Evolutionary conservation across 2,329 filamentous ascomycete species (phyloP).

Genomic region (Lachnellula arida): DNA sequence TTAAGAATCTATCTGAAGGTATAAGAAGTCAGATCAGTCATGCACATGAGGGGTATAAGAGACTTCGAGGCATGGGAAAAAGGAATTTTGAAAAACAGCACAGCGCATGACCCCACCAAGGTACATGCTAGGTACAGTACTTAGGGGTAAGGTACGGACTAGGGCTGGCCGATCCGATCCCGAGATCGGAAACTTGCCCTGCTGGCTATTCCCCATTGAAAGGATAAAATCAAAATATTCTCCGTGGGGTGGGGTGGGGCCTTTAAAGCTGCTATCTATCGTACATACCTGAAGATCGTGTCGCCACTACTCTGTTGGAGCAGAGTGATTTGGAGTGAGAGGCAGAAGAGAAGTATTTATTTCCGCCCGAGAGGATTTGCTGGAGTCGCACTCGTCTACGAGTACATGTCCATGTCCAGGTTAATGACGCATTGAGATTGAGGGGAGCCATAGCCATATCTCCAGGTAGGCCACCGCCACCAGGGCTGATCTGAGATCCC

Average conservation of each 20-base stretch:
- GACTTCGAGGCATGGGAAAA: slow-evolving; percentile 2
- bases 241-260: too few species aligned
- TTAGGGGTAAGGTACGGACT: background rate
- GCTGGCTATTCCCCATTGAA: background rate
- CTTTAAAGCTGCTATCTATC: background rate
- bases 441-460: slow-evolving; percentile 7
- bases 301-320: slow-evolving; percentile 15
- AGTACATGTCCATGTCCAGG: slow-evolving; percentile 1
- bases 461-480: background rate
- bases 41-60: slow-evolving; percentile 15
- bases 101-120: slow-evolving; percentile 22
- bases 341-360: slow-evolving; percentile 5
- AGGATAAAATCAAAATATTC: background rate
- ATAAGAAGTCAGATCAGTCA: slow-evolving; percentile 7
- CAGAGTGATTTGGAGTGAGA: slow-evolving; percentile 8
- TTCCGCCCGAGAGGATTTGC: background rate
- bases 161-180: background rate
- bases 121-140: slow-evolving; percentile 4
- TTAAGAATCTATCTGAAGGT: slow-evolving; percentile 11
- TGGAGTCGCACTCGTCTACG: background rate
- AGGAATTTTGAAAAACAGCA: slow-evolving; percentile 15
- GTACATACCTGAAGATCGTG: slow-evolving; percentile 19
- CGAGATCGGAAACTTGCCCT: background rate
- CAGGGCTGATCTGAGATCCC: background rate
- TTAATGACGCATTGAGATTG: slow-evolving; percentile 17